phyloP scores from a whole-genome alignment of 2,329 filamentous ascomycete species.

The Lojkania enalia region DNA sequence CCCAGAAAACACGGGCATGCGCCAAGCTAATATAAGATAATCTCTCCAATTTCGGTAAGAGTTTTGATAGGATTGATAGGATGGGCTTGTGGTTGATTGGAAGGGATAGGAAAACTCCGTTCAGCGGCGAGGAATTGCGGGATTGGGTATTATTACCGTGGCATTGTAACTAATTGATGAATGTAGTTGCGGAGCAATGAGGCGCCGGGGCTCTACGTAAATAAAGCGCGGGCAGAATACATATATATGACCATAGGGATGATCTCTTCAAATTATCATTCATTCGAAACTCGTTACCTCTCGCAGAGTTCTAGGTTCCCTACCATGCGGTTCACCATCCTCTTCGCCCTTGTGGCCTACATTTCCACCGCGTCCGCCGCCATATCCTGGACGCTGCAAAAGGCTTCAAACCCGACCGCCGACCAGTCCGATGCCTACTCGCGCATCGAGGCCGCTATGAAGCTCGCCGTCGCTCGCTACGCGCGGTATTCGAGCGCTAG shows the following conservation, averaged over 20 bases:
- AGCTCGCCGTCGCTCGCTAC: slow-evolving; percentile 33
- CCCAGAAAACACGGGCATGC: neutral
- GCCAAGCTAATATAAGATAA: slow-evolving; percentile 16
- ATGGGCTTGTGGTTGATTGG: neutral
- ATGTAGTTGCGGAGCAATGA: too few species aligned
- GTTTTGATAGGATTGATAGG: neutral
- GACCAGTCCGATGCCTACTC: slow-evolving; percentile 39
- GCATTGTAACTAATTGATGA: too few species aligned
- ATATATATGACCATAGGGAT: neutral
- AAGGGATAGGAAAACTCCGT: neutral
- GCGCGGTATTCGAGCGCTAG: slow-evolving; percentile 23
- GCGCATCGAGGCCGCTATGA: slow-evolving; percentile 38
- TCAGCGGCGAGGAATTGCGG: neutral
- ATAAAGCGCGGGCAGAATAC: neutral
- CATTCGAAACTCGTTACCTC: neutral
- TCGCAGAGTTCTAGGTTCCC: too few species aligned
- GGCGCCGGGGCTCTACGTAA: too few species aligned
- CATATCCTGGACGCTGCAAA: slow-evolving; percentile 28
- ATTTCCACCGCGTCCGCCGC: slow-evolving; percentile 25
- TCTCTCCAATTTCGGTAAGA: neutral
- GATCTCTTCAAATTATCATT: neutral
- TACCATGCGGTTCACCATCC: slow-evolving; percentile 26
- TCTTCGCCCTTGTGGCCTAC: slow-evolving; percentile 24
- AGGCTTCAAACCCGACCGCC: slow-evolving; percentile 31
- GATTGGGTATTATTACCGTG: too few species aligned